Percentiles rank a stretch among this genome's conserved stretches.
These are phyloP conservation scores for Podila clonocystis DNA, from an alignment of 192 early-diverging fungal species.

Conservation along the genomic window DNA sequence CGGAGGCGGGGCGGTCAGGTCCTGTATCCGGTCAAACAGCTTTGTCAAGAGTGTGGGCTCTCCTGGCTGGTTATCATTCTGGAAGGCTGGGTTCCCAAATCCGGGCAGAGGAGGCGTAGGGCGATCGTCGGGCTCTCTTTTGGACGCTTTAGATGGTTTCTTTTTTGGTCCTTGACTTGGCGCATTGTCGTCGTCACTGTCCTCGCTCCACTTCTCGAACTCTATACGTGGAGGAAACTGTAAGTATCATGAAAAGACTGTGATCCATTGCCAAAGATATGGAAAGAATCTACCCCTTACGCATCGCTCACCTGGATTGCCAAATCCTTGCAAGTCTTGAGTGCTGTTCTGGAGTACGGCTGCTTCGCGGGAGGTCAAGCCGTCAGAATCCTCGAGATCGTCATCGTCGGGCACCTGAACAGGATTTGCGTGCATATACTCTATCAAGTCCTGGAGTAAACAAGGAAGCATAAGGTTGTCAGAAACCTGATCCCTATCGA, in stretches of 20 bases:
- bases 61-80: slow-evolving; percentile 3
- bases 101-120: slow-evolving; percentile 39
- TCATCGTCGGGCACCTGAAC: slow-evolving; percentile 16
- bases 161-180: not conserved
- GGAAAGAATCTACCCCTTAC: not conserved
- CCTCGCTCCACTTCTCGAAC: slow-evolving; percentile 32
- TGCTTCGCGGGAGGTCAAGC: slow-evolving; percentile 17
- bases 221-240: slow-evolving; percentile 6
- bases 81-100: slow-evolving; percentile 43
- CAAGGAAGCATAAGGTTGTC: not conserved
- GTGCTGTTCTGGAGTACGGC: slow-evolving; percentile 27
- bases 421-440: slow-evolving; percentile 50
- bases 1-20: slow-evolving; percentile 43
- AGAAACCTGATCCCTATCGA: no score
- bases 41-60: slow-evolving; percentile 32
- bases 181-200: not conserved
- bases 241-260: not conserved
- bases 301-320: slow-evolving; percentile 20
- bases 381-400: not conserved
- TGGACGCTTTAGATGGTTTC: not conserved
- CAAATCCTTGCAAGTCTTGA: slow-evolving; percentile 32
- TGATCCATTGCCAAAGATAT: not conserved
- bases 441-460: slow-evolving; percentile 28
- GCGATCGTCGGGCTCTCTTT: not conserved
- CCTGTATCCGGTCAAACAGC: slow-evolving; percentile 34